Conservation (phyloP, 2,329 filamentous ascomycete species). For the Iodosphaeria phyllophila region DNA sequence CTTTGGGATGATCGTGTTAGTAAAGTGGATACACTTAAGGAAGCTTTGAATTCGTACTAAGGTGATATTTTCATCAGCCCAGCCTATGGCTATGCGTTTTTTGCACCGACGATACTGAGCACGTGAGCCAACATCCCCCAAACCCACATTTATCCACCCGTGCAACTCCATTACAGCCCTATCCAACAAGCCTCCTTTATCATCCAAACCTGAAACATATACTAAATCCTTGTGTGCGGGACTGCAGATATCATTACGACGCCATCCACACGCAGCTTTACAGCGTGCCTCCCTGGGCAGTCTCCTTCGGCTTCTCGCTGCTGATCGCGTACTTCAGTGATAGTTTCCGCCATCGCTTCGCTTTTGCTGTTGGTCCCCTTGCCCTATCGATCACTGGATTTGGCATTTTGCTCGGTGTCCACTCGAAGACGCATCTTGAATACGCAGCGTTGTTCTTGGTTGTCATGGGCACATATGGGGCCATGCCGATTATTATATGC, state of each 20-base stretch:
- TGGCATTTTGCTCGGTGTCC: constrained; percentile 51
- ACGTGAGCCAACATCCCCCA: constrained; percentile 22
- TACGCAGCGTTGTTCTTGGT: constrained; percentile 73
- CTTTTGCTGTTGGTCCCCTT: constrained; percentile 53
- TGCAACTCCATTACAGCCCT: no score
- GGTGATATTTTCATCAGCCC: not conserved
- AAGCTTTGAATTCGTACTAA: no score
- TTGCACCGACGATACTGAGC: constrained; percentile 52
- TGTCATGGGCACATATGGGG: constrained; percentile 60
- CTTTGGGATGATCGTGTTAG: constrained; percentile 56
- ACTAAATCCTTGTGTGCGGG: no score
- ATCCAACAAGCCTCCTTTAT: no score
- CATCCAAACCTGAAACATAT: no score
- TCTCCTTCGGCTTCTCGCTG: constrained; percentile 66
- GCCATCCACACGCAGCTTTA: constrained; percentile 37
- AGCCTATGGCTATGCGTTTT: constrained; percentile 63
- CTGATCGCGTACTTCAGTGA: constrained; percentile 56
- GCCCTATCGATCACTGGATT: constrained; percentile 56
- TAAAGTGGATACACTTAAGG: not conserved
- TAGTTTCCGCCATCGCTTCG: constrained; percentile 50
- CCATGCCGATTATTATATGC: constrained; percentile 77
- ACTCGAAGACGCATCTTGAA: constrained; percentile 45
- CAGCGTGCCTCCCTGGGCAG: constrained; percentile 40
- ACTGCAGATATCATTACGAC: constrained; percentile 30
- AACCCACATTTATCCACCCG: no score